Evolutionary conservation across 2,329 filamentous ascomycete genomes (phyloP).

Genomic region (Cladosporium sp.): DNA sequence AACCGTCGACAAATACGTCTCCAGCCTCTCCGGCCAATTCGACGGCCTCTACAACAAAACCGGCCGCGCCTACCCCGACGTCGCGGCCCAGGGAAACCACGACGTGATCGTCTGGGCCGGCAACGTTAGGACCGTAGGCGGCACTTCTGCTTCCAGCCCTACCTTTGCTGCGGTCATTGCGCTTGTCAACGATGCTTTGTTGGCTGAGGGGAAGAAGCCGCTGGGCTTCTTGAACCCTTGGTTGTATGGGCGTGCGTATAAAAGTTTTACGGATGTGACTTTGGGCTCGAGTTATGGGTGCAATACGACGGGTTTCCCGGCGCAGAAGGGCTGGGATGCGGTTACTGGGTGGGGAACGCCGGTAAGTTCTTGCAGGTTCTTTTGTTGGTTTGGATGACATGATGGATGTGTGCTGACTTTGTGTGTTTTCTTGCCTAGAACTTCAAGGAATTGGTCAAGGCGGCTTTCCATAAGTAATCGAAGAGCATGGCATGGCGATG

Average conservation of each 20-base stretch:
- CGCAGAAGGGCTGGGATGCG: conserved; percentile 29
- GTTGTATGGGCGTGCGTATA: conserved; percentile 48
- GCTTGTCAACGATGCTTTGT: conserved; percentile 58
- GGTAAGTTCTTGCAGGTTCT: conserved; percentile 9
- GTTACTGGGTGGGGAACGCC: conserved; percentile 31
- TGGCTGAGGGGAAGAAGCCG: conserved; percentile 45
- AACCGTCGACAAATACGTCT: conserved; percentile 39
- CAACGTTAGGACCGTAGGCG: conserved; percentile 37
- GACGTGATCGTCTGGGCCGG: conserved; percentile 37
- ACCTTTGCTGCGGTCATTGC: conserved; percentile 55
- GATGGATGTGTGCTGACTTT: background rate
- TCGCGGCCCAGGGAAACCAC: conserved; percentile 47
- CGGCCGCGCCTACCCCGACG: conserved; percentile 44
- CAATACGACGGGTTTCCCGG: conserved; percentile 28
- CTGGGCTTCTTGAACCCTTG: conserved; percentile 59
- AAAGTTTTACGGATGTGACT: conserved; percentile 47
- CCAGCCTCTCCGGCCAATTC: conserved; percentile 35
- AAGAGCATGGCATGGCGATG: no score
- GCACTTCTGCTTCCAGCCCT: conserved; percentile 53
- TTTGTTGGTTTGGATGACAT: background rate
- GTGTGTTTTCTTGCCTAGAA: conserved; percentile 13
- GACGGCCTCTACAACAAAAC: conserved; percentile 42
- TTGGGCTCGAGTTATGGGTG: conserved; percentile 30
- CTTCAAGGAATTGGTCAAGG: conserved; percentile 23
- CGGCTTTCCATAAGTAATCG: conserved; percentile 20